Evolutionary conservation across 495 filamentous ascomycete genomes (phyloP).

Genomic region (Extremus antarcticus): DNA sequence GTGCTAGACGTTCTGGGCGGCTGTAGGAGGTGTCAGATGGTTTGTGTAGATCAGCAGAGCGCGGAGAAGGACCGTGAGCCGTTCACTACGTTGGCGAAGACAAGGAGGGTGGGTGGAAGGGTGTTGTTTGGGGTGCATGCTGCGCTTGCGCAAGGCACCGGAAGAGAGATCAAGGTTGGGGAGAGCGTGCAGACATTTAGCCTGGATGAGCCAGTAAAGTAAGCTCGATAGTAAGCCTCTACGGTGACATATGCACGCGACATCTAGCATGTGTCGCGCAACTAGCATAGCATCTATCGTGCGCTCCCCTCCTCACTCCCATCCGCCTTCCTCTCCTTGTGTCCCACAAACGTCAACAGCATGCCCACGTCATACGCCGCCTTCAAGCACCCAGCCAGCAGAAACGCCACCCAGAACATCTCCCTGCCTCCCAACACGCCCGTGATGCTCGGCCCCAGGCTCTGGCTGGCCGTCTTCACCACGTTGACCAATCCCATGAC

Average conservation of each 20-base stretch:
- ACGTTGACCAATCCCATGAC: constrained; percentile 31
- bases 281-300: neutral
- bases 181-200: constrained; percentile 34
- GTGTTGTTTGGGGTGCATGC: constrained; percentile 77
- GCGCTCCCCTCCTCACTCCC: neutral
- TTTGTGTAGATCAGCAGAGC: constrained; percentile 81
- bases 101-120: constrained; percentile 66
- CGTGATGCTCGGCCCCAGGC: constrained; percentile 52
- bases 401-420: constrained; percentile 60
- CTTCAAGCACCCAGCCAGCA: constrained; percentile 59
- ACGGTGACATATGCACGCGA: no score
- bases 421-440: constrained; percentile 54
- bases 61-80: constrained; percentile 71
- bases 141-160: constrained; percentile 20
- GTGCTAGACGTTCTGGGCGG: constrained; percentile 56
- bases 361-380: constrained; percentile 62
- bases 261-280: no score
- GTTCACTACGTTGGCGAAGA: constrained; percentile 78
- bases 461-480: constrained; percentile 27
- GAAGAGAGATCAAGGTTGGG: constrained; percentile 45
- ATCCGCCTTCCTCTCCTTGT: neutral
- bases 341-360: constrained; percentile 48
- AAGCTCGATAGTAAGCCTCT: no score
- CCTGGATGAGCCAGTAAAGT: neutral
- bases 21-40: constrained; percentile 88